Evolutionary conservation across 441 rosid species (phyloP).

Genomic region (Populus tomentosa): DNA sequence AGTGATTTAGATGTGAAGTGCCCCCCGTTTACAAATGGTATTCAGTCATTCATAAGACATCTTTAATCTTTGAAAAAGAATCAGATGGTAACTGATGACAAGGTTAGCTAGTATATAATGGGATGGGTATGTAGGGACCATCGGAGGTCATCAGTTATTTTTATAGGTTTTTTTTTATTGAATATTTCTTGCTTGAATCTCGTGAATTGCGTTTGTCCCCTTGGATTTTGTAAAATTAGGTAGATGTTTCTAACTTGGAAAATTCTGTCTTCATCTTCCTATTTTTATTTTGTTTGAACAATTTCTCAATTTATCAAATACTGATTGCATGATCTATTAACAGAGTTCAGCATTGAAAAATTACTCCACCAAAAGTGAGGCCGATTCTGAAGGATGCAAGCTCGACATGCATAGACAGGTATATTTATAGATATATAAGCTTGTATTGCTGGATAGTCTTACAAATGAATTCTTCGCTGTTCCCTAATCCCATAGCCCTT

Average conservation of each 20-base stretch:
- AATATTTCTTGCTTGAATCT: too few relatives aligned
- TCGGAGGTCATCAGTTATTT: too few relatives aligned
- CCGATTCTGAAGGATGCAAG: constrained; percentile 31
- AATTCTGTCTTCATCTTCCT: neutral
- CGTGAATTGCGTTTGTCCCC: too few relatives aligned
- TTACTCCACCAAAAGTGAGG: constrained; percentile 21
- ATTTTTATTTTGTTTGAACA: neutral
- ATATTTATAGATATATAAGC: neutral
- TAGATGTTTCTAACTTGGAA: too few relatives aligned
- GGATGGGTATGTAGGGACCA: too few relatives aligned
- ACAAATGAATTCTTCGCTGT: neutral
- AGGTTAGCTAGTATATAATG: too few relatives aligned
- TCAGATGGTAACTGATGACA: too few relatives aligned
- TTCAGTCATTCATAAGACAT: too few relatives aligned
- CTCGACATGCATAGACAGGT: constrained; percentile 63
- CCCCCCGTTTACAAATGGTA: too few relatives aligned
- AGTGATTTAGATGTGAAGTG: too few relatives aligned
- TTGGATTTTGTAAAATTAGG: neutral
- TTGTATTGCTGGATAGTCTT: neutral
- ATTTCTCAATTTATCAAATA: neutral
- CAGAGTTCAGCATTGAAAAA: constrained; percentile 52
- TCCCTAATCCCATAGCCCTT: neutral
- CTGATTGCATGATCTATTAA: constrained; percentile 3
- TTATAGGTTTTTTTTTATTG: too few relatives aligned
- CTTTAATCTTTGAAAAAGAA: too few relatives aligned